Evolutionary conservation across 2,329 filamentous ascomycete genomes (phyloP).

Genomic region (Monosporascus sp.): DNA sequence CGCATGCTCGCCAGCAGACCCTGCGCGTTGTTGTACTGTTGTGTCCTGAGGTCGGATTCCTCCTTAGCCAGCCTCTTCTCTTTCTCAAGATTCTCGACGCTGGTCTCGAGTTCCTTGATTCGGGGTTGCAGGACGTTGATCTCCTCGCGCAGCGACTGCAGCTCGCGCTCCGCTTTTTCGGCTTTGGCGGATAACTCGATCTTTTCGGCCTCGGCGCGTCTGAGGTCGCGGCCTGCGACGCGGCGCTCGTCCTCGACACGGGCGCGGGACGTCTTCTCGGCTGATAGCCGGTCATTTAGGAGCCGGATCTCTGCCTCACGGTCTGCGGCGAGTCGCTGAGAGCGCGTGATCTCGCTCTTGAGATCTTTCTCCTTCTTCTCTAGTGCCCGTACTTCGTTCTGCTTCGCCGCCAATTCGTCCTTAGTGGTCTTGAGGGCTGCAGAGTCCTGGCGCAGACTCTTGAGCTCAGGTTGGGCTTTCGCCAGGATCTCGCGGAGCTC

Average conservation of each 20-base stretch:
- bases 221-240: slow-evolving; percentile 68
- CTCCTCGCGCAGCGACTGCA: slow-evolving; percentile 69
- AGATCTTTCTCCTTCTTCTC: slow-evolving; percentile 81
- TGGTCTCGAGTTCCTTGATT: slow-evolving; percentile 65
- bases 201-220: slow-evolving; percentile 72
- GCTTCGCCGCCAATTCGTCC: slow-evolving; percentile 61
- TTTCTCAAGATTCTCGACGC: slow-evolving; percentile 60
- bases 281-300: slow-evolving; percentile 71
- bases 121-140: slow-evolving; percentile 58
- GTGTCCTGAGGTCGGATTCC: slow-evolving; percentile 76
- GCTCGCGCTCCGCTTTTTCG: slow-evolving; percentile 66
- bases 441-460: slow-evolving; percentile 70
- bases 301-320: slow-evolving; percentile 73
- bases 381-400: slow-evolving; percentile 62
- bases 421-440: slow-evolving; percentile 67
- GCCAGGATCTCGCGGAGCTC: slow-evolving; percentile 75
- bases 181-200: slow-evolving; percentile 68
- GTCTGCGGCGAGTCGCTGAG: slow-evolving; percentile 65
- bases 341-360: slow-evolving; percentile 63
- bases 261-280: slow-evolving; percentile 65
- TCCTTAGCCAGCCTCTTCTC: slow-evolving; percentile 67
- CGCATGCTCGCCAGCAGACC: slow-evolving; percentile 86
- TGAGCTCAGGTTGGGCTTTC: slow-evolving; percentile 82
- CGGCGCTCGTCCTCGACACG: slow-evolving; percentile 76
- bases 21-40: slow-evolving; percentile 81